Evolutionary conservation across 129 eudicot species (phyloP), one percentile per base, ranked within the genome.

Genomic region (Artemisia annua): DNA sequence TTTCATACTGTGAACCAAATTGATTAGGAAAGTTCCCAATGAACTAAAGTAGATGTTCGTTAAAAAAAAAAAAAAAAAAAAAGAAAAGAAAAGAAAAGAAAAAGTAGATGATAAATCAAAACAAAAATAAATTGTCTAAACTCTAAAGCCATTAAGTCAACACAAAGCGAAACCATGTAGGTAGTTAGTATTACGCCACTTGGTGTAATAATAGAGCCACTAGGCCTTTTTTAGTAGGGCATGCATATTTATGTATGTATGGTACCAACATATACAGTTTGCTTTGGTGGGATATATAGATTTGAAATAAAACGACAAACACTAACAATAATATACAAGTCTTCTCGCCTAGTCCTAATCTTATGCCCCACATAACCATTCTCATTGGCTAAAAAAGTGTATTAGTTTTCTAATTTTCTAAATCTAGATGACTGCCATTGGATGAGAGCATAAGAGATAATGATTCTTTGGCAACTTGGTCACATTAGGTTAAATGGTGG

Each of bases 181-280:
- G 74, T 75, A 66, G 61, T 73, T 12, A 28, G 80, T 67, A 43
- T 75, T 67, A 14, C 16, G 80, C 67, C 80, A 75, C 74, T 75
- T 67, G 80, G 80, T 68, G 51, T 24, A 75, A 75, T 56, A 75
- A 75, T 75, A 67, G 80, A 75, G 67, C 74, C 71, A 75, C 28
- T 75, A 74, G 57, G 28, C 70, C 66, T 53, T 66, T 30, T 66
- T 75, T 20, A 65, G 58, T 66, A 54, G 79, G 72, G 66, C 8
- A 66, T 2, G 3, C 20, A n/a, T 46, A 66, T 64, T 39, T 39
- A 39, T 39, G 46, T 39, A 39, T 63, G 72, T 52, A 64, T 48
- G 63, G 60, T 18, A 57, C 63, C 63, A 57, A 19, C 66, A 39
- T 39, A 62, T 54, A 64, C 66, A 75, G 18, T 74, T 63, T 74